Evolutionary conservation across 257 asterid genomes (phyloP).

Genomic region (Euphrasia confusa): DNA sequence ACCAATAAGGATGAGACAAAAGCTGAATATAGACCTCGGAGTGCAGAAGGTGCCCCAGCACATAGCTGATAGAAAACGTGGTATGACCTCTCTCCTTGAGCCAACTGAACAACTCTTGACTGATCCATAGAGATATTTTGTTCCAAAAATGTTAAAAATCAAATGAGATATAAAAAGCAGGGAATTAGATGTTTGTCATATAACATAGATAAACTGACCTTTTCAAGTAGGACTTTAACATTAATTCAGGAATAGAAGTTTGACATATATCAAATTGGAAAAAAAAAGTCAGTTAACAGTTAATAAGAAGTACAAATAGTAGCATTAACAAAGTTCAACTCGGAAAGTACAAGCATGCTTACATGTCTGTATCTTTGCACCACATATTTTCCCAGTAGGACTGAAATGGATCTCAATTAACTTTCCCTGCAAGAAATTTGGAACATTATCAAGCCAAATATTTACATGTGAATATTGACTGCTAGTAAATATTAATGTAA

Average conservation of each 20-base stretch:
- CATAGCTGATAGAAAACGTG: conserved; percentile 96
- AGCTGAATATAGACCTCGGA: conserved; percentile 57
- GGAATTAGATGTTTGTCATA: conserved; percentile 13
- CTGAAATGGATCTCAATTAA: conserved; percentile 70
- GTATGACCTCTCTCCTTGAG: conserved; percentile 84
- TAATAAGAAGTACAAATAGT: conserved; percentile 15
- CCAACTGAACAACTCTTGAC: conserved; percentile 91
- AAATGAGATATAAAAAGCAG: conserved; percentile 8
- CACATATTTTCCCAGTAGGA: conserved; percentile 69
- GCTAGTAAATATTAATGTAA: conserved; percentile 17
- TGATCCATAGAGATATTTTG: conserved; percentile 40
- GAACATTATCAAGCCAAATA: neutral
- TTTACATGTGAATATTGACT: conserved; percentile 16
- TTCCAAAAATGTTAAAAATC: conserved; percentile 24
- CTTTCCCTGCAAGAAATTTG: conserved; percentile 60
- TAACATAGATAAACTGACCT: conserved; percentile 48
- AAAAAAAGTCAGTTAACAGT: conserved; percentile 35
- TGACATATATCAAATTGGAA: conserved; percentile 33
- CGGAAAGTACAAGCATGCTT: conserved; percentile 37
- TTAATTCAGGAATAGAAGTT: conserved; percentile 29
- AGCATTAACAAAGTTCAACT: conserved; percentile 21
- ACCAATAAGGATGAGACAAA: conserved; percentile 10
- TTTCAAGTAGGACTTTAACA: conserved; percentile 77
- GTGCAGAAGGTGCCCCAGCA: conserved; percentile 79
- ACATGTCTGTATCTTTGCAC: conserved; percentile 89